Evolutionary conservation across 2,329 filamentous ascomycete genomes (phyloP), one percentile per base, ranked within the genome.

Genomic region (Talaromyces pinophilus): DNA sequence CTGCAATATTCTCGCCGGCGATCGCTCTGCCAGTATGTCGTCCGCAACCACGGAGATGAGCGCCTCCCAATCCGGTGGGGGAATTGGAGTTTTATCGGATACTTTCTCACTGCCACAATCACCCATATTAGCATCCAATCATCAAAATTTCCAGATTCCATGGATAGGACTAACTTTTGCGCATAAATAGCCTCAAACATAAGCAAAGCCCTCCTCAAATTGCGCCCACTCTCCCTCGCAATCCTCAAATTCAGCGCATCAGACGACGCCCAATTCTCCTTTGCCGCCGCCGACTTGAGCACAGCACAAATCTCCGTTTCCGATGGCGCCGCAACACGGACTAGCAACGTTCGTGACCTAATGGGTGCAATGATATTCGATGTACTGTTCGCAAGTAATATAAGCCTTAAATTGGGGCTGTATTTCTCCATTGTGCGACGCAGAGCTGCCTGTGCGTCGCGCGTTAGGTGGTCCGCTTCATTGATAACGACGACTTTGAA

Each of bases 401-500:
- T 98, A 72, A 99, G 80, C 25, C 95, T 87, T 75, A 99, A 75
- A 77, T 99, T 99, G 15, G 94, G 93, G 74, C 92, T 96, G 84
- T 99, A 99, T 80, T 99, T 99, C 82, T 99, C 95, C 95, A 99
- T 99, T 0, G 95, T 99, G 69, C 95, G 85, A 78, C 95, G 88
- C 75, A 99, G 82, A 38, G 96, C 96, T 0, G 96, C 95, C 81
- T 99, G 95, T 3, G 95, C 95, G 83, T 99, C 95, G 69, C 95
- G 85, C 3, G 90, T 95, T 70, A 99, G 85, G 75, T 97, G 92
- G 76, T 99, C 96, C 7, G 95, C 95, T 83, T 99, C 95, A 74
- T 99, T 99, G 84, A 99, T 98, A 42, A 99, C 94, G 0, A 99
- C 95, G 0, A 99, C 93, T 81, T 99, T 99, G 86, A 99, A 99